A percentile compares a stretch with the other conserved stretches of the same genome.
These are phyloP conservation scores for Pseudogymnoascus sp. DNA, from an alignment of 2,329 filamentous ascomycete species.

Conservation along the genomic window DNA sequence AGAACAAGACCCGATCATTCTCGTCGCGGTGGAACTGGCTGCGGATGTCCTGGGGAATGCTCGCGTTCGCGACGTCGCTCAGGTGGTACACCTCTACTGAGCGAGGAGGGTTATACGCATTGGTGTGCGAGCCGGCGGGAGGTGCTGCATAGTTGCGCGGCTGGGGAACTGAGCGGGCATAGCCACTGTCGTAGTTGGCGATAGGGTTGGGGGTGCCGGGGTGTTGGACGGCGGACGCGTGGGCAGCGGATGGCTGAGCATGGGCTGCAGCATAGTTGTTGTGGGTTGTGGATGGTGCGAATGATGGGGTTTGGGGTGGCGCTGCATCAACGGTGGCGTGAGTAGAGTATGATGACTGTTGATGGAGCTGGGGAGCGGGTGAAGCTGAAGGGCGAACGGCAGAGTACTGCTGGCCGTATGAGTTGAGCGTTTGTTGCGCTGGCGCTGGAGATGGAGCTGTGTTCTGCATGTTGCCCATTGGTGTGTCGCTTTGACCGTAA, in stretches of 20 bases:
- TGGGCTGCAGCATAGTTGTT: slow-evolving; percentile 14
- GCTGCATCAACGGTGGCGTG: slow-evolving; percentile 18
- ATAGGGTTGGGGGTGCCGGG: slow-evolving; percentile 24
- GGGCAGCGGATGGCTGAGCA: slow-evolving; percentile 12
- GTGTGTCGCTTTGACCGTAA: slow-evolving; percentile 22
- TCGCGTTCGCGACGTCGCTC: slow-evolving; percentile 53
- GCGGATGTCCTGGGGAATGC: slow-evolving; percentile 56
- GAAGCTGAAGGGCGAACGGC: slow-evolving; percentile 22
- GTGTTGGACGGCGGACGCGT: slow-evolving; percentile 12
- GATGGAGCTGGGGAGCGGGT: slow-evolving; percentile 24
- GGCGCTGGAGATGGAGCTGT: slow-evolving; percentile 21
- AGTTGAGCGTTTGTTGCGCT: slow-evolving; percentile 14
- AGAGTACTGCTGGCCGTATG: slow-evolving; percentile 26
- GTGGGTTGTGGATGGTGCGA: slow-evolving; percentile 21
- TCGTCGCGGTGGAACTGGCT: slow-evolving; percentile 60
- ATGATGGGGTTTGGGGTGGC: neutral
- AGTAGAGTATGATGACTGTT: slow-evolving; percentile 24
- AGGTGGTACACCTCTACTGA: slow-evolving; percentile 57
- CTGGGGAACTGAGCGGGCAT: slow-evolving; percentile 7
- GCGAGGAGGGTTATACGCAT: slow-evolving; percentile 50
- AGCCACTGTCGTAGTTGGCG: slow-evolving; percentile 8
- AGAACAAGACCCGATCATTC: slow-evolving; percentile 58
- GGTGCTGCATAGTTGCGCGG: neutral
- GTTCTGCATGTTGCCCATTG: slow-evolving; percentile 14
- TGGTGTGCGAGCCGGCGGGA: slow-evolving; percentile 14